Evolutionary conservation across 441 rosid genomes (phyloP).

Genomic region (Corymbia citriodora): DNA sequence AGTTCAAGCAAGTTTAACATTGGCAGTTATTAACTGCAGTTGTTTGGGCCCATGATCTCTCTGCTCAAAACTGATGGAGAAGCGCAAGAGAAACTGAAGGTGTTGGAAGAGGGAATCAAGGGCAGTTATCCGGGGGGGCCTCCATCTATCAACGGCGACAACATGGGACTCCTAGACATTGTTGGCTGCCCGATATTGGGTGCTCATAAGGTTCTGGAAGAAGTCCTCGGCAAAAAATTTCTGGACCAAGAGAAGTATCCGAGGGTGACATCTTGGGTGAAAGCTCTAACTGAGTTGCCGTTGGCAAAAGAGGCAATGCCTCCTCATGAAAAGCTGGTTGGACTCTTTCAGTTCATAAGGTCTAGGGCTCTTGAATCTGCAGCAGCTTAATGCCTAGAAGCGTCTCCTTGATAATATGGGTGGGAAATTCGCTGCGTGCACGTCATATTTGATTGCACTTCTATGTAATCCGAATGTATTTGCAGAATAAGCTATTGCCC

Average conservation of each 20-base stretch:
- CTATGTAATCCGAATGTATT: not conserved
- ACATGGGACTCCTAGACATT: conserved; percentile 25
- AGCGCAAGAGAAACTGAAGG: conserved; percentile 28
- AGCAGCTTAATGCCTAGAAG: not conserved
- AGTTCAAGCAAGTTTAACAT: no score
- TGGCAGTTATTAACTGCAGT: conserved; percentile 2
- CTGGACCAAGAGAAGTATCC: conserved; percentile 27
- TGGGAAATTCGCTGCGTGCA: not conserved
- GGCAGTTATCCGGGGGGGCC: conserved; percentile 19
- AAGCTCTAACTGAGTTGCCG: conserved; percentile 15
- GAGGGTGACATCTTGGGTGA: conserved; percentile 22
- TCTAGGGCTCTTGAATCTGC: conserved; percentile 1
- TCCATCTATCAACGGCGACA: conserved; percentile 2
- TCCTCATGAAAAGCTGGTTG: conserved; percentile 23
- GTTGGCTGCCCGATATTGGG: conserved; percentile 17
- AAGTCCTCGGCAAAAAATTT: conserved; percentile 19
- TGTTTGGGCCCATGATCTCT: conserved; percentile 4
- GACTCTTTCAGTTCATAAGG: conserved; percentile 9
- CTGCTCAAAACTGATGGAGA: conserved; percentile 20
- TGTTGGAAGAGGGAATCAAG: conserved; percentile 35
- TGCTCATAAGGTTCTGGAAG: conserved; percentile 20
- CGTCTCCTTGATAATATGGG: not conserved
- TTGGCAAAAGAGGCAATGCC: conserved; percentile 18
- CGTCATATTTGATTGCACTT: not conserved
- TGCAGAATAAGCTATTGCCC: not conserved